phyloP scores from a whole-genome alignment of 345 rosid species.

The Syzygium aqueum region DNA sequence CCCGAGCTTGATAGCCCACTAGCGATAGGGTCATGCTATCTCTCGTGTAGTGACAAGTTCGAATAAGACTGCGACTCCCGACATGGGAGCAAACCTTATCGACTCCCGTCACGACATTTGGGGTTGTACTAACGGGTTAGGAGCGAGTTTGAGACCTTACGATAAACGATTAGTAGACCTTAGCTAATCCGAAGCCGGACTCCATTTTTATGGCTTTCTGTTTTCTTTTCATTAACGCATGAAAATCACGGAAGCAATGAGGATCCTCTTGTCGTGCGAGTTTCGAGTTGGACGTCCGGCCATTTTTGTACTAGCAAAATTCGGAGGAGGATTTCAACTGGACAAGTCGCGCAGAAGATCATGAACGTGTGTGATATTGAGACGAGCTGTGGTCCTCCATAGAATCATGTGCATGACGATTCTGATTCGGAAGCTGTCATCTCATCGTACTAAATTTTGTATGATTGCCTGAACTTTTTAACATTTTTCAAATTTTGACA shows the following conservation, averaged over 20 bases:
- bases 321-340: not conserved
- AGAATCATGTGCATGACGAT: not conserved
- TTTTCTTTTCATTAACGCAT: not conserved
- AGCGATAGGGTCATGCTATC: not conserved
- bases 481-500: accelerated
- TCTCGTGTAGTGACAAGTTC: not conserved
- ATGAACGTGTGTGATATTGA: not conserved
- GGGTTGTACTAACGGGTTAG: too few relatives aligned
- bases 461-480: not conserved
- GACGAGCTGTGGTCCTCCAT: not conserved
- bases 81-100: not conserved
- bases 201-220: not conserved
- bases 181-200: not conserved
- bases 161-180: not conserved
- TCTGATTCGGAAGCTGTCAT: not conserved
- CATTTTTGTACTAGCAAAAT: not conserved
- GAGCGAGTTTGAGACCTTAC: not conserved
- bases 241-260: not conserved
- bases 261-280: not conserved
- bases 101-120: not conserved
- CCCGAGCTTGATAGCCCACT: not conserved
- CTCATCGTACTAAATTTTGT: not conserved
- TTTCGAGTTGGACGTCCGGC: not conserved
- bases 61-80: accelerated
- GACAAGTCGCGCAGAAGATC: not conserved